Evolutionary conservation across 1,139 yeast species (phyloP).

Genomic region (Protomyces macrosporus): DNA sequence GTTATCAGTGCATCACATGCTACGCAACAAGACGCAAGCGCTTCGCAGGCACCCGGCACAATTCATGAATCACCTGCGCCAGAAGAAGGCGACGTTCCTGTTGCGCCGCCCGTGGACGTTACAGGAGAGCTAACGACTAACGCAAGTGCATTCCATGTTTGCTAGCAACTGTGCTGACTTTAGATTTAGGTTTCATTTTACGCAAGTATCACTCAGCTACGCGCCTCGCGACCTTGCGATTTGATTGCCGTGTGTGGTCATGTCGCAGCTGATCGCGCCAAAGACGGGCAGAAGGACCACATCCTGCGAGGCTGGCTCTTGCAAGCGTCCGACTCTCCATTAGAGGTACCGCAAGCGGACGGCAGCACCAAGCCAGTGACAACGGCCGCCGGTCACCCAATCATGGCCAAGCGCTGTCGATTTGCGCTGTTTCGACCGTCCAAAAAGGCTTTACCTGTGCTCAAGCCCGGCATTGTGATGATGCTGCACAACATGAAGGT

Average conservation of each 20-base stretch:
- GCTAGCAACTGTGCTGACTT: not conserved
- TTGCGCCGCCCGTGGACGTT: not conserved
- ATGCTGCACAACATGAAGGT: conserved; percentile 9
- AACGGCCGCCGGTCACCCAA: not conserved
- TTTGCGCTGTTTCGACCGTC: conserved; percentile 12
- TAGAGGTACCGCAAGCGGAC: not conserved
- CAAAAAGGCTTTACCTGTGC: not conserved
- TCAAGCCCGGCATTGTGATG: not conserved
- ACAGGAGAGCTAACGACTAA: not conserved
- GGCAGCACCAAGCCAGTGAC: conserved; percentile 1
- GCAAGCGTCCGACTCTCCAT: not conserved
- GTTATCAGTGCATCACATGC: not conserved
- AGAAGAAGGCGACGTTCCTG: not conserved
- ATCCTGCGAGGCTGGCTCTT: not conserved
- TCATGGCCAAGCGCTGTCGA: not conserved
- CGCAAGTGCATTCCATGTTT: not conserved
- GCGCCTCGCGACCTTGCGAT: not conserved
- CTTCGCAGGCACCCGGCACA: not conserved
- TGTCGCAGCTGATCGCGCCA: not conserved
- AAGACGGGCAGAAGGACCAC: not conserved
- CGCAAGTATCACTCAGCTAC: not conserved
- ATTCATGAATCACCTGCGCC: not conserved
- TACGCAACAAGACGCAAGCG: not conserved
- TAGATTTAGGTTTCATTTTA: not conserved
- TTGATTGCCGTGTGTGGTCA: not conserved